phyloP scores from a whole-genome alignment of 768 basidiomycete species.

The Mrakia blollopis region DNA sequence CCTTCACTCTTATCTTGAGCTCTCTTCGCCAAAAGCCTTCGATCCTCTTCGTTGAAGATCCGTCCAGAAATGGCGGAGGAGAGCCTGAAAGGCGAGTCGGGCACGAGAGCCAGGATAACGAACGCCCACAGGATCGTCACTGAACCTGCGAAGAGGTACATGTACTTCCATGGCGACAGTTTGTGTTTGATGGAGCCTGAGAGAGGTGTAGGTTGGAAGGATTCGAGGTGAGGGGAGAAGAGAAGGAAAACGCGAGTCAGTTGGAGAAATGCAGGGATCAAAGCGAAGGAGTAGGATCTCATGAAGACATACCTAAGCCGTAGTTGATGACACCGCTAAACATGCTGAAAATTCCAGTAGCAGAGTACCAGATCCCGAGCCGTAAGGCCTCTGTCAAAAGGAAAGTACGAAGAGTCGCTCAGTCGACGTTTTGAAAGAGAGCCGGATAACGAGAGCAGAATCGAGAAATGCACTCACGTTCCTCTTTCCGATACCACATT shows the following conservation, averaged over 20 bases:
- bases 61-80: conserved; percentile 32
- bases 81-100: conserved; percentile 40
- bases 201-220: neutral
- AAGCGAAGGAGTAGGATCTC: too few relatives aligned
- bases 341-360: conserved; percentile 42
- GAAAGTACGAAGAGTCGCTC: neutral
- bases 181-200: conserved; percentile 13
- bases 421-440: neutral
- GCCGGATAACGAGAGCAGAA: neutral
- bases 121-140: conserved; percentile 29
- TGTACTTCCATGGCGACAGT: conserved; percentile 41
- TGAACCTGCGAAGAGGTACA: conserved; percentile 34
- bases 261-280: too few relatives aligned
- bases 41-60: conserved; percentile 41
- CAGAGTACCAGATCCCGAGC: conserved; percentile 41
- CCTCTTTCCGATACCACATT: conserved; percentile 45
- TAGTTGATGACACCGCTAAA: conserved; percentile 46
- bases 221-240: too few relatives aligned
- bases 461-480: too few relatives aligned
- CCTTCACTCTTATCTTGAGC: conserved; percentile 36
- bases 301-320: conserved; percentile 40
- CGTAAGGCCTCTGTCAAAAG: conserved; percentile 39
- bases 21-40: conserved; percentile 32
- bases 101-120: conserved; percentile 43
- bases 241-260: neutral